Evolutionary conservation across 176 grass and related monocot species (phyloP), one percentile per base, ranked within the genome.

Genomic region (Juncus effusus): DNA sequence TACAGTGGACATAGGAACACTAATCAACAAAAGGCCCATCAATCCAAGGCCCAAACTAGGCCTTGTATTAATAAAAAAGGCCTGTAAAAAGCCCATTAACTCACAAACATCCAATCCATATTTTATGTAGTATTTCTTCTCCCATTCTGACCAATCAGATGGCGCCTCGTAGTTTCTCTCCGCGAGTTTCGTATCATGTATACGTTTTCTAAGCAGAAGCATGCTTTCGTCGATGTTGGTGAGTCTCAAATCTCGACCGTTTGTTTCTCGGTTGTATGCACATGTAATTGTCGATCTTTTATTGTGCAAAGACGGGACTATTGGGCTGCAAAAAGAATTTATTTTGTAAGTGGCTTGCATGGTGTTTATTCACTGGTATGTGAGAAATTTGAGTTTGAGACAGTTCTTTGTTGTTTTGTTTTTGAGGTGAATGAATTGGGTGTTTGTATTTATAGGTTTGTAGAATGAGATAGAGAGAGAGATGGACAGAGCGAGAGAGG

Each of bases 221-320:
- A 95, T 90, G 74, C 63, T 84, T 77, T 81, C 77, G 55, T 89
- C 86, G 13, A 95, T 82, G 40, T 81, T 54, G 60, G 45, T 12
- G 7, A 60, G 54, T 4, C 64, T 12, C 4, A 15, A 16, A 50
- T 36, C 3, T 2, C 3, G 50, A 64, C 38, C 6, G 53, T 51
- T 9, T 38, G 10, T 16, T 16, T 59, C 7, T 16, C 36, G 15
- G 13, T 15, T 58, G 54, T 58, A 71, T 1, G 1, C 14, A 4
- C 6, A 36, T 52, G 51, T 6, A 8, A 40, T 71, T 2, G 65
- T 8, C n/a, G 13, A 39, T 2, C 15, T 59, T 84, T 55, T 47
- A 0, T 59, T 19, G 4, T 15, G 7, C 9, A 56, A 7, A 41
- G 42, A 5, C 14, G 36, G 42, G 59, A 62, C 4, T n/a, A 1